phyloP scores from a whole-genome alignment of 2,329 filamentous ascomycete species.

The Graphilbum ipis-grandicollis region DNA sequence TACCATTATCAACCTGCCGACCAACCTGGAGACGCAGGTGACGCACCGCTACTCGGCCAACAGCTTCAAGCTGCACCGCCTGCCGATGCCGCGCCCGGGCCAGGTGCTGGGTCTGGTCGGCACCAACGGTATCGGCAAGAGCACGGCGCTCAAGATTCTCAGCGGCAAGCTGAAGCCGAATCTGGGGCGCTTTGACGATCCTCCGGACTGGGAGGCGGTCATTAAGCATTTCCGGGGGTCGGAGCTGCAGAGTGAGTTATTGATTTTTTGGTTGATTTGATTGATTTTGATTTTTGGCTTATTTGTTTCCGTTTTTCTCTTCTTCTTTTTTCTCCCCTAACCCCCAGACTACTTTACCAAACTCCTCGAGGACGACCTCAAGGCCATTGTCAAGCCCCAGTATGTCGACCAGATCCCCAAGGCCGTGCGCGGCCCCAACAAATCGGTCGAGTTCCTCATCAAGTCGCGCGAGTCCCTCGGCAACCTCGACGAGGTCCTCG shows the following conservation, averaged over 20 bases:
- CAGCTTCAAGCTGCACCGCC: constrained; percentile 96
- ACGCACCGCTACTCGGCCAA: constrained; percentile 98
- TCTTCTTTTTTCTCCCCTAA: neutral
- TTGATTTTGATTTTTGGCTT: neutral
- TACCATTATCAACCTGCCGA: constrained; percentile 99
- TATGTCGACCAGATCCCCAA: constrained; percentile 97
- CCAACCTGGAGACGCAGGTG: constrained; percentile 94
- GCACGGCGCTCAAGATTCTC: constrained; percentile 97
- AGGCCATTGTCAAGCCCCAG: constrained; percentile 96
- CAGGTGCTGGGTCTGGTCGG: constrained; percentile 93
- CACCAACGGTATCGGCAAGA: constrained; percentile 99
- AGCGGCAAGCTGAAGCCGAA: constrained; percentile 98
- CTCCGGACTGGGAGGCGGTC: constrained; percentile 98
- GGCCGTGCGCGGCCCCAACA: constrained; percentile 68
- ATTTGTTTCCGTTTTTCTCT: neutral
- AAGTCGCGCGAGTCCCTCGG: constrained; percentile 58
- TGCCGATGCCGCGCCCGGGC: constrained; percentile 88
- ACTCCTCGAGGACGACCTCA: constrained; percentile 88
- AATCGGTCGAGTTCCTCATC: constrained; percentile 64
- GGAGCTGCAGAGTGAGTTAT: constrained; percentile 72
- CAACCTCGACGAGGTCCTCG: constrained; percentile 66
- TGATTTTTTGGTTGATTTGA: neutral
- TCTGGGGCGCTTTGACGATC: constrained; percentile 84
- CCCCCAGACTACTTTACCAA: constrained; percentile 88
- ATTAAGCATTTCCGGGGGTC: constrained; percentile 97